Conservation (phyloP, 2,329 filamentous ascomycete species). For the Didymella exigua region DNA sequence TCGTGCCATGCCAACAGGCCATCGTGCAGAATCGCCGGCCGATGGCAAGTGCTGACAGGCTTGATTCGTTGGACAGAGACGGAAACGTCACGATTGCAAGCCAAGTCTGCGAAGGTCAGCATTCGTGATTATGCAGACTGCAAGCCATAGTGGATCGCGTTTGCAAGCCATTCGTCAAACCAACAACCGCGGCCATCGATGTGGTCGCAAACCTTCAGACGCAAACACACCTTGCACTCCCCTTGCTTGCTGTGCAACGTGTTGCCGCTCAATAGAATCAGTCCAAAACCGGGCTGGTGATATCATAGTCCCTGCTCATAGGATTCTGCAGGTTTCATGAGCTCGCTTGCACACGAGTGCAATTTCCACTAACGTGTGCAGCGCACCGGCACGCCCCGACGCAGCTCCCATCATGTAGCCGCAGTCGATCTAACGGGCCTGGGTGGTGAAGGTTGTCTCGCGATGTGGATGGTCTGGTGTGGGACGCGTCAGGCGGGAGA, state of each 20-base stretch:
- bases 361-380: slow-evolving; percentile 11
- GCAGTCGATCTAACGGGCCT: slow-evolving; percentile 26
- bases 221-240: not conserved
- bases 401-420: slow-evolving; percentile 24
- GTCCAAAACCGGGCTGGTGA: not conserved
- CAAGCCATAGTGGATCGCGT: slow-evolving; percentile 16
- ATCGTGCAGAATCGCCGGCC: slow-evolving; percentile 12
- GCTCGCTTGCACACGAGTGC: slow-evolving; percentile 2
- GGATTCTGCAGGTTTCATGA: slow-evolving; percentile 7
- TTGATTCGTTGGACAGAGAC: not conserved
- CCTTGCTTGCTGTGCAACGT: too few species aligned
- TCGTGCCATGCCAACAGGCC: slow-evolving; percentile 11
- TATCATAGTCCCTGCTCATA: not conserved
- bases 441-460: slow-evolving; percentile 13
- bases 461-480: slow-evolving; percentile 13
- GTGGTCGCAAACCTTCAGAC: not conserved
- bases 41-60: slow-evolving; percentile 2
- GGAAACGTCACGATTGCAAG: slow-evolving; percentile 20
- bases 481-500: slow-evolving; percentile 34
- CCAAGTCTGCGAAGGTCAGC: slow-evolving; percentile 10
- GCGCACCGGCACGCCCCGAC: slow-evolving; percentile 29
- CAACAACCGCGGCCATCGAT: slow-evolving; percentile 8
- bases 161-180: slow-evolving; percentile 1
- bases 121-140: slow-evolving; percentile 23
- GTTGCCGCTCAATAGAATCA: not conserved